Conservation (phyloP, 495 filamentous ascomycete genomes). For the Xeromyces bisporus region DNA sequence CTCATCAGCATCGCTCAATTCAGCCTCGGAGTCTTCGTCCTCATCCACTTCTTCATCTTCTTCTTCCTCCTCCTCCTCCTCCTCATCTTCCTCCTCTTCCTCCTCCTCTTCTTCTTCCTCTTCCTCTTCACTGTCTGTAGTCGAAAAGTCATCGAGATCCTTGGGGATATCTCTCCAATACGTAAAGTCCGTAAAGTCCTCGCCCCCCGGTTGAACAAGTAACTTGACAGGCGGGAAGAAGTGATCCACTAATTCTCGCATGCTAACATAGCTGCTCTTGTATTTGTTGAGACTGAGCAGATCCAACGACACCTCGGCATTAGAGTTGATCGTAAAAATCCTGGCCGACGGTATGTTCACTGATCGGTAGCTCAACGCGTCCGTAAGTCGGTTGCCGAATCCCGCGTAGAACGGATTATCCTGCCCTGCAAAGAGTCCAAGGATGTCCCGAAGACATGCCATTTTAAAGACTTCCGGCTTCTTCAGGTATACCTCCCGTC, state of each 20-base stretch:
- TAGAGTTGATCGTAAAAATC: conserved; percentile 98
- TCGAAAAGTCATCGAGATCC: conserved; percentile 63
- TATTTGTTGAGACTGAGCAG: conserved; percentile 82
- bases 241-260: conserved; percentile 90
- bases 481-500: conserved; percentile 85
- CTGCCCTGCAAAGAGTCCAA: conserved; percentile 65
- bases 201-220: conserved; percentile 59
- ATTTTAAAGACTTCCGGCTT: conserved; percentile 99
- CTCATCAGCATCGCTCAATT: neutral
- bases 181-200: conserved; percentile 77
- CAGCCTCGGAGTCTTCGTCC: conserved; percentile 22
- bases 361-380: conserved; percentile 86
- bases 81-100: conserved; percentile 19
- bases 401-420: conserved; percentile 86
- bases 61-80: conserved; percentile 20
- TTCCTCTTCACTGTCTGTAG: conserved; percentile 50
- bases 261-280: conserved; percentile 91
- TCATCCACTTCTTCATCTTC: conserved; percentile 28
- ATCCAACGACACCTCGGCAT: conserved; percentile 90
- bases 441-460: conserved; percentile 88
- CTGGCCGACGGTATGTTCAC: conserved; percentile 86
- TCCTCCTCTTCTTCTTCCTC: conserved; percentile 28
- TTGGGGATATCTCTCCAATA: conserved; percentile 68
- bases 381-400: conserved; percentile 92
- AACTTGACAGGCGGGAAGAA: conserved; percentile 79